Evolutionary conservation across 2,329 filamentous ascomycete species (phyloP).

Genomic region (Aspergillus sp.): DNA sequence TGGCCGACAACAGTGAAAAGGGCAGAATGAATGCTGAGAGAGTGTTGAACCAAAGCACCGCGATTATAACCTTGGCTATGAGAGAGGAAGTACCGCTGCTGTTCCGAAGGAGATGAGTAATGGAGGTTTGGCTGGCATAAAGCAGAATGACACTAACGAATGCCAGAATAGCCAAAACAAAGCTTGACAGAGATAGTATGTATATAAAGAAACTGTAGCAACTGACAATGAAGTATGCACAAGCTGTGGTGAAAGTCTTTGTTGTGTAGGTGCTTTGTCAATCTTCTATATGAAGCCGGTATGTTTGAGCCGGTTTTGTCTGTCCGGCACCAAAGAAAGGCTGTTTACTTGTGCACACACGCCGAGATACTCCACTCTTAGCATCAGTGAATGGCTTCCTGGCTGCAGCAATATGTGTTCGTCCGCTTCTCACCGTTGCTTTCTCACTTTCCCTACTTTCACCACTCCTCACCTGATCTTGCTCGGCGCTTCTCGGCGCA

Average conservation of each 20-base stretch:
- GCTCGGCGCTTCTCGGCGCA: not conserved
- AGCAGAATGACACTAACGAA: not conserved
- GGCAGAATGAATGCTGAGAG: slow-evolving; percentile 9
- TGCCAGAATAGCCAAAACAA: not conserved
- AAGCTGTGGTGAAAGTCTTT: not conserved
- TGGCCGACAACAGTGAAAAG: slow-evolving; percentile 10
- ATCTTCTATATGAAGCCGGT: not conserved
- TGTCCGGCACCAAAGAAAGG: not conserved
- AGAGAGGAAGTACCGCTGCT: slow-evolving; percentile 19
- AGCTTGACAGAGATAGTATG: not conserved
- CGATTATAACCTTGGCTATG: slow-evolving; percentile 23
- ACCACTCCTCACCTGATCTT: not conserved
- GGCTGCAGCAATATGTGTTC: not conserved
- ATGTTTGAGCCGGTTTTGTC: not conserved
- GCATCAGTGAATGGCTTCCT: not conserved
- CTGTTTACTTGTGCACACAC: not conserved
- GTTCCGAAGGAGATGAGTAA: slow-evolving; percentile 13
- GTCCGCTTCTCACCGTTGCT: not conserved
- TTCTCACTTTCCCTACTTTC: not conserved
- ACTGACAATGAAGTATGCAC: not conserved
- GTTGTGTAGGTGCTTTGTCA: not conserved
- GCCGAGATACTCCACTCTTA: not conserved
- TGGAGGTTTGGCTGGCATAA: not conserved
- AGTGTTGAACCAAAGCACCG: slow-evolving; percentile 12
- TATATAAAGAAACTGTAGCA: not conserved